A percentile compares a stretch with the other conserved stretches of the same genome.
phyloP scores from a whole-genome alignment of 108 stramenopile genomes.

The Bacterosira constricta region DNA sequence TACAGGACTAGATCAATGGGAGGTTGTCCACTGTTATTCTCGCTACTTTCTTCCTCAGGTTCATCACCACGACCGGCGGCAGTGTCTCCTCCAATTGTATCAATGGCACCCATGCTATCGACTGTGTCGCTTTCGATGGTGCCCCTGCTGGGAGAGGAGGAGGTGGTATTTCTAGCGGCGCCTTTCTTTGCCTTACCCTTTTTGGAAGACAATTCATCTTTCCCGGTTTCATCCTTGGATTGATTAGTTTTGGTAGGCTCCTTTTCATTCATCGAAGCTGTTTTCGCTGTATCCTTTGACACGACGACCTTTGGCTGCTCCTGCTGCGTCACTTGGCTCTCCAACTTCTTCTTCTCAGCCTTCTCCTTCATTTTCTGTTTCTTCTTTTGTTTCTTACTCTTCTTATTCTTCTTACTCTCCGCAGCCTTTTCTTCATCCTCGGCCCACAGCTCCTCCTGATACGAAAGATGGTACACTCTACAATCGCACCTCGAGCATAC shows the following conservation, averaged over 20 bases:
- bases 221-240: neutral
- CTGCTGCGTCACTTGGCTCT: conserved; percentile 5
- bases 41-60: conserved; percentile 54
- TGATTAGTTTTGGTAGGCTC: neutral
- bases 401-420: conserved; percentile 80
- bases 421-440: conserved; percentile 80
- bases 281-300: neutral
- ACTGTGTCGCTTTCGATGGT: conserved; percentile 42
- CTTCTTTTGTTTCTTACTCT: conserved; percentile 90
- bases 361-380: conserved; percentile 81
- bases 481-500: conserved; percentile 94
- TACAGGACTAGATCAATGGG: conserved; percentile 84
- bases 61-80: conserved; percentile 41
- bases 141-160: conserved; percentile 37
- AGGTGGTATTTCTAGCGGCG: conserved; percentile 5
- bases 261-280: conserved; percentile 33
- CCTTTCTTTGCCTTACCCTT: neutral
- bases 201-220: neutral
- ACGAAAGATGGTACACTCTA: conserved; percentile 89
- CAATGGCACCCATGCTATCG: conserved; percentile 18
- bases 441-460: conserved; percentile 96
- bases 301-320: conserved; percentile 3
- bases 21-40: conserved; percentile 53
- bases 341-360: conserved; percentile 61
- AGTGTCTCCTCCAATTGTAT: neutral